A percentile compares a stretch with the other conserved stretches of the same genome.
Conservation (phyloP, 2,329 filamentous ascomycete genomes). For the Fusarium clavum region DNA sequence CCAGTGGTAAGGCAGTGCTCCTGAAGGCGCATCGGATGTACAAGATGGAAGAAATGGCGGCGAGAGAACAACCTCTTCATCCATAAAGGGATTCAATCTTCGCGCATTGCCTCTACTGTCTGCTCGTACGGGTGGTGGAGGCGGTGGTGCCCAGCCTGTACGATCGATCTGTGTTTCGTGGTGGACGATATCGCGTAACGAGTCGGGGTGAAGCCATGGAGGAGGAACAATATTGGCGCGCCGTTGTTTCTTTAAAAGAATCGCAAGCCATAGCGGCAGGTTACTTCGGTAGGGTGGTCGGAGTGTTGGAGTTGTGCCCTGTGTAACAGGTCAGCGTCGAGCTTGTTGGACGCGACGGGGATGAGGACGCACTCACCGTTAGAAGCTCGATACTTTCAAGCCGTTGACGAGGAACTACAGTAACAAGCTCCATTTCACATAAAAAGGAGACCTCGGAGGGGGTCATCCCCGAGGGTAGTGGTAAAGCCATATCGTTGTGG, state of each 20-base stretch:
- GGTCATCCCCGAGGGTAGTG: conserved; percentile 70
- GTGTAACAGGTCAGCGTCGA: conserved; percentile 35
- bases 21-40: conserved; percentile 74
- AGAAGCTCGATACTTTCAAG: conserved; percentile 88
- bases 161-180: conserved; percentile 80
- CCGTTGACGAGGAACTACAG: conserved; percentile 88
- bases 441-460: conserved; percentile 92
- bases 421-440: conserved; percentile 97
- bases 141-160: conserved; percentile 80
- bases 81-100: conserved; percentile 45
- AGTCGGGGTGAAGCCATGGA: conserved; percentile 83
- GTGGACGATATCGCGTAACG: conserved; percentile 81
- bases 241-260: conserved; percentile 93
- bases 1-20: conserved; percentile 93
- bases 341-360: conserved; percentile 29
- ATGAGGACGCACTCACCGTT: conserved; percentile 70
- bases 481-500: conserved; percentile 59
- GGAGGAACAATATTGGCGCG: conserved; percentile 94
- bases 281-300: conserved; percentile 83
- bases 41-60: conserved; percentile 85
- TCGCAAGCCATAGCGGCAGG: conserved; percentile 92
- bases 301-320: conserved; percentile 83
- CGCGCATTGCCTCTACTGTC: conserved; percentile 59
- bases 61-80: conserved; percentile 58
- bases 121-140: conserved; percentile 69